Base-by-base conservation (phyloP, 2,329 filamentous ascomycete species). In the Trematosphaeria pertusa region DNA sequence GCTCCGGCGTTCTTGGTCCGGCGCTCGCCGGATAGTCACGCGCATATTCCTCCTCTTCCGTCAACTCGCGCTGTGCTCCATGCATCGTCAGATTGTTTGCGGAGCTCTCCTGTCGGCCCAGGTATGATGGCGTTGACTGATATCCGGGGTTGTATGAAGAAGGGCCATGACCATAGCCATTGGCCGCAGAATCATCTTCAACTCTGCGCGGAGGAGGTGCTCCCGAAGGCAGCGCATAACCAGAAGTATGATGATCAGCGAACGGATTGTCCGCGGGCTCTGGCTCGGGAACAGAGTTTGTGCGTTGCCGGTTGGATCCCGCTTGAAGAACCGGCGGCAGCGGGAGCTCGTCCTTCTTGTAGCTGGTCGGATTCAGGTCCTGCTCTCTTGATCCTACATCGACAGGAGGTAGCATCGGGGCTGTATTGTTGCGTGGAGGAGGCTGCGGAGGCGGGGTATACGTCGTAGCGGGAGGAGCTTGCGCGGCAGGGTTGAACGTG, bases 31-130 rank as follows among this genome's bases (percentile, higher is more conserved):
- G 39, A 20, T 61, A 58, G 40, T 59, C 56, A 33, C 61, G 55
- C 35, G 48, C 53, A 37, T 58, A 50, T 36, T 65, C 55, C 15
- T 64, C 61, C 38, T 66, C 67, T 33, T 69, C 67, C 17, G 48
- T 48, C 33, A 65, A 55, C 7, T 47, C 32, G 14, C 50, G 40
- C 33, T 56, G 58, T n/a, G 58, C 70, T 7, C 76, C 76, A 43
- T 77, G 75, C 76, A 79, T 79, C 2, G 74, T 77, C 39, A 75
- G 35, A 19, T 75, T 71, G 45, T 75, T 71, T 4, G 60, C 67
- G 20, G 74, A 71, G 45, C 73, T 76, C 50, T 71, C 65, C 58
- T 78, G 75, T 32, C 76, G 59, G 2, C 72, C 70, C 20, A 77
- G 52, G 48, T 77, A 78, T 3, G 68, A 73, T 3, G 72, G 71